A percentile compares a stretch with the other conserved stretches of the same genome.
Evolutionary conservation across 2,329 filamentous ascomycete species (phyloP).

Genomic region (Colletotrichum shisoi): DNA sequence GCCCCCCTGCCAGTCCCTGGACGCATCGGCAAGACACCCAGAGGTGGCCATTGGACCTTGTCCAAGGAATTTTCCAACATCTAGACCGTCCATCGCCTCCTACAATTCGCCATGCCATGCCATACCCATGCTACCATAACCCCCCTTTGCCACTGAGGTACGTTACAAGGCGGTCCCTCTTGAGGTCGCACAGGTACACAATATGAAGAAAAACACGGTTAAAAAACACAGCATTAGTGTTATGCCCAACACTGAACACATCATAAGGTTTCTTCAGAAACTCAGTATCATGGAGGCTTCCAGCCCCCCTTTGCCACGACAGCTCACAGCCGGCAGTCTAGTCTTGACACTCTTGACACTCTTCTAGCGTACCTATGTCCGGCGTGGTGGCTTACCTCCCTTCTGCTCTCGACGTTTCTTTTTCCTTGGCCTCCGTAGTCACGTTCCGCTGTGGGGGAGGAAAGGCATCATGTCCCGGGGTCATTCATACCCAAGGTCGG

Average conservation of each 20-base stretch:
- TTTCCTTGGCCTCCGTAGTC: not conserved
- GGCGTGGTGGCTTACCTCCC: no score
- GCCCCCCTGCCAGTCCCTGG: not conserved
- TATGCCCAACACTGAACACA: no score
- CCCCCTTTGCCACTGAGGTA: not conserved
- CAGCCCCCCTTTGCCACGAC: not conserved
- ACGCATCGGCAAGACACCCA: not conserved
- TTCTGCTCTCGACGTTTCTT: not conserved
- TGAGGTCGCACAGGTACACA: no score
- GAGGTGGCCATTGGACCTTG: conserved; percentile 1
- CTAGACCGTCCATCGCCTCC: conserved; percentile 1
- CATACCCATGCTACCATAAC: not conserved
- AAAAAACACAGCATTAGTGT: no score
- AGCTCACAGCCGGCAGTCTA: conserved; percentile 6
- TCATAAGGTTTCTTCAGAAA: no score
- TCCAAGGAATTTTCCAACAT: conserved; percentile 16
- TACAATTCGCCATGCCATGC: not conserved
- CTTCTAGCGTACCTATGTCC: not conserved
- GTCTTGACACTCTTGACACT: conserved; percentile 18
- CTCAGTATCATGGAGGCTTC: no score
- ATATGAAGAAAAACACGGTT: no score
- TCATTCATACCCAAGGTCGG: not conserved
- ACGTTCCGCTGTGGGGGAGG: not conserved
- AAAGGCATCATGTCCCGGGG: conserved; percentile 8
- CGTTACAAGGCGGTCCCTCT: no score